phyloP scores from a whole-genome alignment of 2,329 filamentous ascomycete species.

The Magnaporthales sp. region DNA sequence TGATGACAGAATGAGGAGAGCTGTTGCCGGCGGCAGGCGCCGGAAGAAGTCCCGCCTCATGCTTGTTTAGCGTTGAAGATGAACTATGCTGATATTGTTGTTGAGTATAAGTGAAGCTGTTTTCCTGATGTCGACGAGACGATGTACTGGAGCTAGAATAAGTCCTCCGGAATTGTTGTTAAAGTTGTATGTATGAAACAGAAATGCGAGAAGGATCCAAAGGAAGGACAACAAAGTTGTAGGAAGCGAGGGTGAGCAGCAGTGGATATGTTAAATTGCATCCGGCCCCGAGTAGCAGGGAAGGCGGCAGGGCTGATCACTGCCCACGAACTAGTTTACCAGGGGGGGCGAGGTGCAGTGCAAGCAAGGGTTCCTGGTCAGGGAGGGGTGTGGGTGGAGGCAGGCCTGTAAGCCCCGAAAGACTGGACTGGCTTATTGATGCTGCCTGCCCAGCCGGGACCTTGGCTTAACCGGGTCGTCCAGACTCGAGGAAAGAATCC shows the following conservation, averaged over 20 bases:
- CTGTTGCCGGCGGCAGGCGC: constrained; percentile 19
- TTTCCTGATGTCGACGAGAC: background rate
- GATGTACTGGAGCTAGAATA: background rate
- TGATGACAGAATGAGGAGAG: constrained; percentile 18
- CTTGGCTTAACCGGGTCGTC: background rate
- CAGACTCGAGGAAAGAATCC: background rate
- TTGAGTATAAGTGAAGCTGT: background rate
- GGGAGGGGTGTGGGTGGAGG: background rate
- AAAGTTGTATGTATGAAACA: background rate
- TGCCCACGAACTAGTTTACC: background rate
- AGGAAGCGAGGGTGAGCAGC: background rate
- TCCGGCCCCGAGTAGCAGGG: background rate
- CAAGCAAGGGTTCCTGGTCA: background rate
- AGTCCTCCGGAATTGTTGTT: background rate
- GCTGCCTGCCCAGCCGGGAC: background rate
- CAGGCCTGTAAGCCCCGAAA: background rate
- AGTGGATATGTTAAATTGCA: constrained; percentile 1
- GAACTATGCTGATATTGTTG: background rate
- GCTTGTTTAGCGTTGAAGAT: background rate
- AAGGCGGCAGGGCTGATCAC: background rate
- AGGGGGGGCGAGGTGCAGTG: background rate
- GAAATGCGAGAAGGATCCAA: background rate
- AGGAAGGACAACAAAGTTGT: background rate
- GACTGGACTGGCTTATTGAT: background rate
- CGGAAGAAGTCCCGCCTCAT: constrained; percentile 15